Conservation (phyloP, 768 basidiomycete species). For the Trametes cubensis region DNA sequence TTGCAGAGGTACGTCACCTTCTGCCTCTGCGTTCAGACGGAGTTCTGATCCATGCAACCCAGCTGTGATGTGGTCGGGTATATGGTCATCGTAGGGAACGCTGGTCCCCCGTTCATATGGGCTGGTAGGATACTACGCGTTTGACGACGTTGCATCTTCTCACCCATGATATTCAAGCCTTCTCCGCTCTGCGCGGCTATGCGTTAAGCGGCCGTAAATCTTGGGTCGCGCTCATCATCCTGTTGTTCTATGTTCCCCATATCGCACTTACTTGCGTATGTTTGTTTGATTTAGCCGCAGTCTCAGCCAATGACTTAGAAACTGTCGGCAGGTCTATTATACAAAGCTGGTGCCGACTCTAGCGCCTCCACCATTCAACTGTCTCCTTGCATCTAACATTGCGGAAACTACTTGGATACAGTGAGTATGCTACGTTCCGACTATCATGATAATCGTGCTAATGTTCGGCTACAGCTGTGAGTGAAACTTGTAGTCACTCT, state of each 20-base stretch:
- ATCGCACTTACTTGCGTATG: slow-evolving; percentile 3
- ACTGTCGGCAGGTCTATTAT: slow-evolving; percentile 3
- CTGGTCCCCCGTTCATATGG: slow-evolving; percentile 12
- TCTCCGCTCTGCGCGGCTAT: slow-evolving; percentile 14
- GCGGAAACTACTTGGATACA: slow-evolving; percentile 5
- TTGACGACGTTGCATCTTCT: neutral
- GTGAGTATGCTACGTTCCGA: neutral
- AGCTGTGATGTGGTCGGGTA: slow-evolving; percentile 11
- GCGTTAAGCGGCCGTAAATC: slow-evolving; percentile 11
- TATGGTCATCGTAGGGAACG: slow-evolving; percentile 12
- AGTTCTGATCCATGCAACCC: neutral
- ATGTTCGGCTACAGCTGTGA: neutral
- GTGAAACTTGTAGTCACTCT: too few species aligned
- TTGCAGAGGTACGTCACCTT: neutral
- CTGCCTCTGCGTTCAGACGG: neutral
- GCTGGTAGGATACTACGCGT: neutral
- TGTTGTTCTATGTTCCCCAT: slow-evolving; percentile 5
- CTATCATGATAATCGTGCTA: too few species aligned
- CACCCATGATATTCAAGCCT: neutral
- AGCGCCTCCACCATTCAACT: slow-evolving; percentile 6
- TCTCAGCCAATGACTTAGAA: neutral
- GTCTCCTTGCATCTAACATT: neutral
- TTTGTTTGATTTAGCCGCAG: neutral
- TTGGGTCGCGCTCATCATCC: neutral
- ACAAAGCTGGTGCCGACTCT: neutral